A percentile compares a stretch with the other conserved stretches of the same genome.
These are phyloP conservation scores for Geotrichum restrictum DNA, from an alignment of 1,139 yeast species.

Conservation along the genomic window DNA sequence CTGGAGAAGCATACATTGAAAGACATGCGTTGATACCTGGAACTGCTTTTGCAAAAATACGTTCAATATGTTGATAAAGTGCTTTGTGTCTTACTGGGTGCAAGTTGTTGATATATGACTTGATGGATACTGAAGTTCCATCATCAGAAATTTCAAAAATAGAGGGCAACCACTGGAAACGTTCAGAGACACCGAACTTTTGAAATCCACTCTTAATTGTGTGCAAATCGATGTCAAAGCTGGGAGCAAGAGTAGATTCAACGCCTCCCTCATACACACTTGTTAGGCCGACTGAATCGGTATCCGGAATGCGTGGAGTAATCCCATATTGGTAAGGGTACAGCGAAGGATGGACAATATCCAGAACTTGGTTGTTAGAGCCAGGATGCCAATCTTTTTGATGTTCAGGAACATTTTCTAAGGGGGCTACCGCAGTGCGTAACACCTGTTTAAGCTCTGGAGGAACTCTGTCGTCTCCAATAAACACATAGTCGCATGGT, in stretches of 20 bases:
- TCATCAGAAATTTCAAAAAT: conserved; percentile 23
- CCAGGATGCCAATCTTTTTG: conserved; percentile 43
- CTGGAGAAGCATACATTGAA: conserved; percentile 19
- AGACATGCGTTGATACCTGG: conserved; percentile 40
- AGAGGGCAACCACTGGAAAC: conserved; percentile 31
- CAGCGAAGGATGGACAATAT: conserved; percentile 46
- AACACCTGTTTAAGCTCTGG: conserved; percentile 21
- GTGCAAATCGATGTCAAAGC: conserved; percentile 2
- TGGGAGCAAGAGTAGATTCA: background rate
- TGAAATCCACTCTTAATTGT: conserved; percentile 22
- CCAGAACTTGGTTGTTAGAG: conserved; percentile 41
- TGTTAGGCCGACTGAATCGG: conserved; percentile 13
- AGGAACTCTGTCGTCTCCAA: conserved; percentile 23
- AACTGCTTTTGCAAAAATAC: conserved; percentile 36
- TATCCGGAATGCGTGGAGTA: conserved; percentile 33
- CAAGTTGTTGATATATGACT: conserved; percentile 44
- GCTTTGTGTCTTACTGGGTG: conserved; percentile 36
- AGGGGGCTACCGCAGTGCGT: conserved; percentile 10
- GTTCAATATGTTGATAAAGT: conserved; percentile 38
- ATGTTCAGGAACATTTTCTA: conserved; percentile 55
- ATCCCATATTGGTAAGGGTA: conserved; percentile 42
- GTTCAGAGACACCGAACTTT: conserved; percentile 27
- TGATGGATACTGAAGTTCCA: conserved; percentile 25
- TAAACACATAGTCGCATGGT: conserved; percentile 16
- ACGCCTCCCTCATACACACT: background rate